phyloP scores from a whole-genome alignment of 2,329 filamentous ascomycete species.

The Alternaria alternata region DNA sequence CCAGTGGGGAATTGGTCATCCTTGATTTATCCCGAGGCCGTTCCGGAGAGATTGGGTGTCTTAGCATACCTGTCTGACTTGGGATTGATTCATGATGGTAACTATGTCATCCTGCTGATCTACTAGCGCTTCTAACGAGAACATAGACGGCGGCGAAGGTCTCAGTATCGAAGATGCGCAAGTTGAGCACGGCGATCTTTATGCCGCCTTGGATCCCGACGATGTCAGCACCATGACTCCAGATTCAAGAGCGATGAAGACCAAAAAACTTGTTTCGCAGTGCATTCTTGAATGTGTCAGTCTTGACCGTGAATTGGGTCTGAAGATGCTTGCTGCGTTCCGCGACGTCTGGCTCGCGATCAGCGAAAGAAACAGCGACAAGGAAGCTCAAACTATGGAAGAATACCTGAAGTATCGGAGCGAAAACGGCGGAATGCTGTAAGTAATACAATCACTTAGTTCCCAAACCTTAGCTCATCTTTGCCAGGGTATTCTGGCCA shows the following conservation, averaged over 20 bases:
- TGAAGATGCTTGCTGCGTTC: background rate
- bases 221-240: background rate
- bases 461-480: background rate
- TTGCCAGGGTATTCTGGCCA: background rate
- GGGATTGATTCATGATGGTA: slow-evolving; percentile 8
- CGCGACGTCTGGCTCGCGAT: slow-evolving; percentile 1
- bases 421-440: slow-evolving; percentile 3
- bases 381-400: background rate
- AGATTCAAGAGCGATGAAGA: background rate
- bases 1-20: slow-evolving; percentile 1
- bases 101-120: background rate
- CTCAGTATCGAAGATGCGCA: slow-evolving; percentile 2
- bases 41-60: slow-evolving; percentile 1
- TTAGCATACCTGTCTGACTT: background rate
- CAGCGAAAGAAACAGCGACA: slow-evolving; percentile 1
- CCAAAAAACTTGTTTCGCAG: slow-evolving; percentile 1
- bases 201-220: background rate
- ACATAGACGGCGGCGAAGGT: background rate
- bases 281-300: background rate
- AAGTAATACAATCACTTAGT: background rate
- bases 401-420: slow-evolving; percentile 5
- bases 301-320: background rate
- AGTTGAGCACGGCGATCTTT: background rate
- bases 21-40: slow-evolving; percentile 1
- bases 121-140: background rate